Evolutionary conservation across 768 basidiomycete species (phyloP), one percentile per base, ranked within the genome.

Genomic region (Mycena indigotica): DNA sequence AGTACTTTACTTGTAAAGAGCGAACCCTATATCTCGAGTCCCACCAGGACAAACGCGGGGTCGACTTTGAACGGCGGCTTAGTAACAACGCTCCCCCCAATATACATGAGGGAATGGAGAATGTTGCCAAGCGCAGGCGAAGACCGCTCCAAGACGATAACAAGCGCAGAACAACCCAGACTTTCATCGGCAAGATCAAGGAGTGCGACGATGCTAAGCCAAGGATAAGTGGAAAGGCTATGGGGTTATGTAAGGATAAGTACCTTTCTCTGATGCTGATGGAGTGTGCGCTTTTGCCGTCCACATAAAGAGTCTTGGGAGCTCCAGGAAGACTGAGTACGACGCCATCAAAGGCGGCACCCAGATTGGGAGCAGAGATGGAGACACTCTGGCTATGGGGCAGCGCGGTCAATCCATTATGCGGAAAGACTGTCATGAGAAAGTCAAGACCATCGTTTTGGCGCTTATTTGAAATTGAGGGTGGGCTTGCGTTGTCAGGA

Each of bases 61-160:
- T 91, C 84, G 56, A 88, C 84, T 66, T 84, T 78, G 78, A 89
- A 91, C 24, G 84, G 84, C 53, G 90, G 89, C 68, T 85, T 87
- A 53, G 91, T 90, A 51, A 95, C 86, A 52, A 95, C 88, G 50
- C 81, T 84, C 54, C 91, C 93, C 61, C 93, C 93, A 52, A 95
- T 90, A 73, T 95, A 95, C 90, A 95, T 91, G 61, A 95, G 80
- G 50, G 93, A 89, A 68, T 95, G 94, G 32, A 95, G 77, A 55
- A 94, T 77, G 66, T 85, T 84, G 64, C 87, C 83, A 53, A 95
- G 79, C 53, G 81, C 82, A 17, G 84, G 82, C 39, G 86, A 88
- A 0, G 85, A 79, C 64, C 88, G 84, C 71, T 92, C 89, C 54
- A 95, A 77, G 32, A 82, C 88, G 62, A 95, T 92, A 58, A 94